Evolutionary conservation across 176 grass and related monocot species (phyloP).

Genomic region (Melocanna baccifera): DNA sequence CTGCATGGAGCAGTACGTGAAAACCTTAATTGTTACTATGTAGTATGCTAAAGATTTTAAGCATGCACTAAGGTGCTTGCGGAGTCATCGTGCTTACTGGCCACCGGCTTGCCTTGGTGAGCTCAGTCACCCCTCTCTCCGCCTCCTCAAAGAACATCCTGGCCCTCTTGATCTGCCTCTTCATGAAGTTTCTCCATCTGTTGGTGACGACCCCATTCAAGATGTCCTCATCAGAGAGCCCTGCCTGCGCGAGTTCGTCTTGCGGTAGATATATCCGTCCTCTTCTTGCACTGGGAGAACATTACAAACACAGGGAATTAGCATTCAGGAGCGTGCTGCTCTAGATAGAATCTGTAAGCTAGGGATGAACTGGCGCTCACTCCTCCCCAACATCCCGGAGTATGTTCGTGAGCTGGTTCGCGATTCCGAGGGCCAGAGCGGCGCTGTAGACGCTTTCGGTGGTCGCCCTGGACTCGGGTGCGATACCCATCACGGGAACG

Average conservation of each 20-base stretch:
- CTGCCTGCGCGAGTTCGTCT: slow-evolving; percentile 71
- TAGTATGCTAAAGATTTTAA: neutral
- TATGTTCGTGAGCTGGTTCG: slow-evolving; percentile 90
- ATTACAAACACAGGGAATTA: neutral
- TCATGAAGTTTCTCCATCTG: slow-evolving; percentile 89
- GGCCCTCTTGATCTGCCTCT: slow-evolving; percentile 78
- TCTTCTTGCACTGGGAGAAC: slow-evolving; percentile 47
- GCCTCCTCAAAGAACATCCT: slow-evolving; percentile 87
- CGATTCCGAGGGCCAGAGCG: slow-evolving; percentile 73
- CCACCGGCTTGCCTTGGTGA: slow-evolving; percentile 87
- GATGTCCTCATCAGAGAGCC: slow-evolving; percentile 83
- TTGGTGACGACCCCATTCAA: slow-evolving; percentile 62
- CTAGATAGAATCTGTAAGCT: neutral
- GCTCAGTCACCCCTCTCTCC: slow-evolving; percentile 76
- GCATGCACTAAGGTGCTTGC: neutral
- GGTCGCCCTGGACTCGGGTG: slow-evolving; percentile 64
- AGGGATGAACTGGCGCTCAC: slow-evolving; percentile 27
- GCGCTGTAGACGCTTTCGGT: slow-evolving; percentile 74
- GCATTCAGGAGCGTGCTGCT: neutral
- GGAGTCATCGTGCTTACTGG: slow-evolving; percentile 35
- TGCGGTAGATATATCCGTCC: slow-evolving; percentile 90
- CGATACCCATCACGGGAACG: slow-evolving; percentile 92
- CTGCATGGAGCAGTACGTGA: slow-evolving; percentile 51
- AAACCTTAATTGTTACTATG: neutral
- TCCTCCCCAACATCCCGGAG: slow-evolving; percentile 92